Evolutionary conservation across 306 rosid genomes (phyloP), one percentile per base, ranked within the genome.

Genomic region (Mimosa bimucronata): DNA sequence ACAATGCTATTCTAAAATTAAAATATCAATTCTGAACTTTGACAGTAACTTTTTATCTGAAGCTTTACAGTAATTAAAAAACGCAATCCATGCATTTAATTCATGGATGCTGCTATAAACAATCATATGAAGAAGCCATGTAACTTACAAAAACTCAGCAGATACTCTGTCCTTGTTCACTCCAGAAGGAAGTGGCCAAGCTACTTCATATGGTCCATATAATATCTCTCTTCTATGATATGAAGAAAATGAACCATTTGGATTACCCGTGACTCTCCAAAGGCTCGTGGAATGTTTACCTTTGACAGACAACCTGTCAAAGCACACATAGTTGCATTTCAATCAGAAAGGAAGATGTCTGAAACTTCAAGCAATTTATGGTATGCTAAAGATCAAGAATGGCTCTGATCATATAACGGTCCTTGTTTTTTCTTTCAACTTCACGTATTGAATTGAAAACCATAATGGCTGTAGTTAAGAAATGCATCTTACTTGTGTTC

Each of bases 61-160:
- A n/a, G n/a, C n/a, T n/a, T n/a, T n/a, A n/a, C n/a, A n/a, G n/a
- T n/a, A n/a, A n/a, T n/a, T n/a, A n/a, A 10, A 23, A 57, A 58
- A 10, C 9, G 11, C 15, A 9, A 58, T 25, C 14, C 34, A 18
- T 77, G 80, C 53, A 50, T 44, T 19, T 53, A 65, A 77, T 66
- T 53, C 7, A 67, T 25, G 58, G 50, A 15, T 55, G 72, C 29
- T 67, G 42, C 45, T 14, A n/a, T 14, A 81, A 62, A 65, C n/a
- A 34, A 13, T 23, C 60, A 68, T 68, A 60, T 12, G 40, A 78
- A 45, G 52, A 60, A 5, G 67, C n/a, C 67, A 40, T 66, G 30
- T 31, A 21, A 88, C 98, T 87, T 79, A 93, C 97, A 78, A 76
- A 80, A 89, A 89, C 85, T 93, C 93, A 79, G 97, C 98, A 2